Evolutionary conservation across 1,139 yeast genomes (phyloP), one percentile per base, ranked within the genome.

Genomic region (Geotrichum carabidarum): DNA sequence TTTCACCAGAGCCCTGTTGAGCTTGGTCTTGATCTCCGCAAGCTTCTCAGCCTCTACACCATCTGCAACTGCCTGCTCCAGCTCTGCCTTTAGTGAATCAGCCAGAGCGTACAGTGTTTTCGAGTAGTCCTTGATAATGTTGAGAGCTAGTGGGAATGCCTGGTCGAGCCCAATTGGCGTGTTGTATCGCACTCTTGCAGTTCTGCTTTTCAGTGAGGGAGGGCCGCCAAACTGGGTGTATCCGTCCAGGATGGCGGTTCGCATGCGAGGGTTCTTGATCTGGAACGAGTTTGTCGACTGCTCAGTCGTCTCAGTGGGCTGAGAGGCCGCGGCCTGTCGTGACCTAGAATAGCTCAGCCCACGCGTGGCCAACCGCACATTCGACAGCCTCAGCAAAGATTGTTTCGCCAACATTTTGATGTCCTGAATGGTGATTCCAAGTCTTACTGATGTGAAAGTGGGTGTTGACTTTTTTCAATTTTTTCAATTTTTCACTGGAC

Each of bases 131-230:
- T 83, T 80, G 58, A 90, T 72, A 36, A 81, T 66, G 27, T 81
- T 77, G 63, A 85, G 81, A 1, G 96, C 88, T 53, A 77, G 68
- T 54, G 84, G 79, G 69, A 88, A 90, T 1, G 87, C 84, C 48
- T 84, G 86, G 60, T 86, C 82, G 51, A 90, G 76, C 1, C 82
- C 84, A 46, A 69, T 72, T 27, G 95, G 95, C 0, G 91, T 75
- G 57, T 75, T 78, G 71, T 90, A 90, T 59, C 77, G 76, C 41
- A 68, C 58, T 55, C 76, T 74, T 48, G 75, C 79, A 60, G 73
- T 67, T 49, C 74, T 67, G 57, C 76, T 72, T 48, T 71, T 73
- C 47, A 81, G 62, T 18, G 82, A 72, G 4, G 74, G 77, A 11
- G 84, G 84, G 0, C 81, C 81, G 7, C 52, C 50, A 31, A 65